Conservation (phyloP, 495 filamentous ascomycete species). For the Penicillium ochrochloron region DNA sequence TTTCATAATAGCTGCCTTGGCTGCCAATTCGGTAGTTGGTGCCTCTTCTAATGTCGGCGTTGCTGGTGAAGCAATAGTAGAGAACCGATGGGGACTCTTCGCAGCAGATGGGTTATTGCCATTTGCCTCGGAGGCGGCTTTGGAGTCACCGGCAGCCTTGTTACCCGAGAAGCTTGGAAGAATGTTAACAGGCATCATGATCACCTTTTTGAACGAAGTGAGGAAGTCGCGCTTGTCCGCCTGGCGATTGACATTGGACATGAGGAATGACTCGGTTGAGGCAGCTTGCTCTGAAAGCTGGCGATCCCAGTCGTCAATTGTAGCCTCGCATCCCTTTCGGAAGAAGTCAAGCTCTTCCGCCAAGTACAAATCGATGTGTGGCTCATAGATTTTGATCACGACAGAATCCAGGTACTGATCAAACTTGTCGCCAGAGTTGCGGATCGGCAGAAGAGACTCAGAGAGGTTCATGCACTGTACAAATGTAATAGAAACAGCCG, state of each 20-base stretch:
- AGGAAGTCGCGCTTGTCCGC: conserved; percentile 96
- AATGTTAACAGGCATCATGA: conserved; percentile 97
- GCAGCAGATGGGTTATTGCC: conserved; percentile 40
- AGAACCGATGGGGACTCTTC: conserved; percentile 57
- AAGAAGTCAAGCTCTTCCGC: conserved; percentile 91
- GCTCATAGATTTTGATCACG: conserved; percentile 77
- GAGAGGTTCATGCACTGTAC: conserved; percentile 80
- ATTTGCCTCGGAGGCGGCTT: conserved; percentile 39
- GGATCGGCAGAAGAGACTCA: conserved; percentile 66
- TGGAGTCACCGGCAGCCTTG: conserved; percentile 44
- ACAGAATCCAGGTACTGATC: conserved; percentile 60
- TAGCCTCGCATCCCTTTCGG: conserved; percentile 69
- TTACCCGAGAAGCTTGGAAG: conserved; percentile 68
- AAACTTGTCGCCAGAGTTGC: conserved; percentile 60
- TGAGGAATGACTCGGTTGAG: conserved; percentile 88
- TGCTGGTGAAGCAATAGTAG: conserved; percentile 51
- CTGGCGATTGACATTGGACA: conserved; percentile 91
- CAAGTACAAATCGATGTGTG: conserved; percentile 90
- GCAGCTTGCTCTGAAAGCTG: conserved; percentile 90
- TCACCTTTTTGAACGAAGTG: conserved; percentile 96
- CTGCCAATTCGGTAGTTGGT: conserved; percentile 88
- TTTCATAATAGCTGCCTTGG: conserved; percentile 96
- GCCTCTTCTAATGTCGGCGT: conserved; percentile 62
- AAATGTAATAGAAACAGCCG: conserved; percentile 84
- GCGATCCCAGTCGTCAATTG: conserved; percentile 87